Base-by-base conservation (phyloP, 2,329 filamentous ascomycete species). In the Bipolaris cookei region DNA sequence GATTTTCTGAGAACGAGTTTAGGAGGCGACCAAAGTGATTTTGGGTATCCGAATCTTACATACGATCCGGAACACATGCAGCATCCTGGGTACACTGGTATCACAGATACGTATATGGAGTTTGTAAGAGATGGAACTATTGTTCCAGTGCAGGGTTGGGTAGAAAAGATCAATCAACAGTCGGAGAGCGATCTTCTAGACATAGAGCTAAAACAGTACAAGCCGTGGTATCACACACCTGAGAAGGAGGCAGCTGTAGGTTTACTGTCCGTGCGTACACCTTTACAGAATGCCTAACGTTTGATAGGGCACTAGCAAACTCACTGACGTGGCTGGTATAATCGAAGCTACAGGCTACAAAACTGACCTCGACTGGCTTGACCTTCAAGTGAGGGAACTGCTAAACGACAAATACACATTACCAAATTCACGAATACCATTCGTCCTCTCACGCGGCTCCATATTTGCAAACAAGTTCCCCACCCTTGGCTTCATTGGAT, bases 311-410 rank as follows among this genome's bases (percentile, higher is more conserved):
- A 52, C 14, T 6, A 58, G 39, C 7, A 56, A 45, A 8, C 25
- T 72, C 10, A 41, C 51, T 6, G 52, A 63, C 25, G 58, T 66
- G 1, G 51, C 84, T 0, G 89, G 87, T 0, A 81, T 95, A 10
- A 80, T 96, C 1, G 81, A 91, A 16, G 90, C 90, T 0, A 94
- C 90, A 0, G 91, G 91, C 1, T 96, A 91, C 69, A 82, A 84
- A 1, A 77, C 83, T 0, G 87, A 88, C 0, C 75, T 95, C 8
- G 82, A 84, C 4, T 92, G 88, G 62, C 80, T 96, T 0, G 83
- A 88, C 0, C 48, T 78, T 0, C 74, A 83, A 0, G 78, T 90
- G 3, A 82, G 87, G 34, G 63, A 82, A 3, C 78, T 76, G 0
- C 79, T 96, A 2, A 10, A 47, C 25, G 78, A 86, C 6, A 84